Base-by-base conservation (phyloP, 495 filamentous ascomycete species). In the Neurospora sp. region DNA sequence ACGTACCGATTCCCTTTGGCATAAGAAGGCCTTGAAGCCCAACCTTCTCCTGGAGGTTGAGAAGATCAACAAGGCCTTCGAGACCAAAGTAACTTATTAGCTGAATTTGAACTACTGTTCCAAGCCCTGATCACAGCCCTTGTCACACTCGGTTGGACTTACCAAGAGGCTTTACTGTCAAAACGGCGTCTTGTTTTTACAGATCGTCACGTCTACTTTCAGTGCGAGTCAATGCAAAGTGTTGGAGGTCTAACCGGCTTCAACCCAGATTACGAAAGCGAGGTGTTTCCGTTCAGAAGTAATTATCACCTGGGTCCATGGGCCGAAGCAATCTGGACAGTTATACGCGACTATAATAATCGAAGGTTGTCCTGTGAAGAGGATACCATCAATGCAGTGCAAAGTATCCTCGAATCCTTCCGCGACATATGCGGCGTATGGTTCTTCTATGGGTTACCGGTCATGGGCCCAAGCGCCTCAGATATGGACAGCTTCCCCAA, bases 61-160 rank as follows among this genome's bases (percentile, higher is more conserved):
- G n/a, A n/a, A n/a, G n/a, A n/a, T n/a, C n/a, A n/a, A n/a, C n/a
- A n/a, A n/a, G n/a, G n/a, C n/a, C n/a, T n/a, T n/a, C n/a, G n/a
- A n/a, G n/a, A n/a, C n/a, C n/a, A n/a, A n/a, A n/a, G n/a, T n/a
- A n/a, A n/a, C n/a, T n/a, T n/a, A n/a, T n/a, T n/a, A n/a, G n/a
- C n/a, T n/a, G n/a, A n/a, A n/a, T n/a, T n/a, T n/a, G n/a, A n/a
- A n/a, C n/a, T n/a, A n/a, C n/a, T n/a, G n/a, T n/a, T n/a, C n/a
- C n/a, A n/a, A n/a, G n/a, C n/a, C n/a, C n/a, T n/a, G n/a, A n/a
- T n/a, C n/a, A n/a, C n/a, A n/a, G n/a, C n/a, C n/a, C n/a, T n/a
- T n/a, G n/a, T n/a, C n/a, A n/a, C n/a, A n/a, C n/a, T n/a, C 36
- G 84, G 78, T 10, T 85, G 84, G 84, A 85, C 84, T 0, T 85